A percentile compares a stretch with the other conserved stretches of the same genome.
phyloP scores from a whole-genome alignment of 768 basidiomycete species.

The Naganishia friedmannii region DNA sequence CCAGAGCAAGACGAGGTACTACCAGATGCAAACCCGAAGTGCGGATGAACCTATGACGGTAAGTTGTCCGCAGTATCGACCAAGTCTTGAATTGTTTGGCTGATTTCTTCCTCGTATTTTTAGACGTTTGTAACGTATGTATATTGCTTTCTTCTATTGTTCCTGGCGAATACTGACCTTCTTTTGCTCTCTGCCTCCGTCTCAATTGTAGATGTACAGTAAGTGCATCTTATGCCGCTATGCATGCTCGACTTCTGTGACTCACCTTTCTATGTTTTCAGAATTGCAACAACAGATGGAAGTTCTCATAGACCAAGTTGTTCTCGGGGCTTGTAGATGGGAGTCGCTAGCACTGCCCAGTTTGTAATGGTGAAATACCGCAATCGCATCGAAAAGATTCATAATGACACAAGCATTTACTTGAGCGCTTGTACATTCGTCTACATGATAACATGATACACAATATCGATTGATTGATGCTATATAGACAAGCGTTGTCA shows the following conservation, averaged over 20 bases:
- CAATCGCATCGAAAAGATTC: background rate
- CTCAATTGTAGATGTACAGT: conserved; percentile 17
- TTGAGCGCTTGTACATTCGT: background rate
- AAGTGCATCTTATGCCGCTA: background rate
- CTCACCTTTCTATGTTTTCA: background rate
- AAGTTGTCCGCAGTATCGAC: background rate
- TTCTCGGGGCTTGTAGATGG: background rate
- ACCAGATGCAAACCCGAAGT: conserved; percentile 93
- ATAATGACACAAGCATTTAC: background rate
- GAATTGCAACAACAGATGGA: conserved; percentile 32
- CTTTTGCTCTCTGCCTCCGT: background rate
- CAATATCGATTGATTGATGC: background rate
- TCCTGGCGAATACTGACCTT: background rate
- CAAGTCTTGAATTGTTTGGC: background rate
- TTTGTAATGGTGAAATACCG: conserved; percentile 24
- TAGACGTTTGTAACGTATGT: conserved; percentile 31
- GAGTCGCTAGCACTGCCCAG: background rate
- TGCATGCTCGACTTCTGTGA: background rate
- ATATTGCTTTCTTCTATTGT: background rate
- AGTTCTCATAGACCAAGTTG: conserved; percentile 22
- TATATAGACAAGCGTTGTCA: background rate
- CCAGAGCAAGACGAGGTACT: conserved; percentile 73
- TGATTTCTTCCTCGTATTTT: background rate
- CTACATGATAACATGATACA: background rate
- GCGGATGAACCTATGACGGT: conserved; percentile 97